Evolutionary conservation across 139 green algal species (phyloP), one percentile per base, ranked within the genome.

Genomic region (Chlorella ohadii): DNA sequence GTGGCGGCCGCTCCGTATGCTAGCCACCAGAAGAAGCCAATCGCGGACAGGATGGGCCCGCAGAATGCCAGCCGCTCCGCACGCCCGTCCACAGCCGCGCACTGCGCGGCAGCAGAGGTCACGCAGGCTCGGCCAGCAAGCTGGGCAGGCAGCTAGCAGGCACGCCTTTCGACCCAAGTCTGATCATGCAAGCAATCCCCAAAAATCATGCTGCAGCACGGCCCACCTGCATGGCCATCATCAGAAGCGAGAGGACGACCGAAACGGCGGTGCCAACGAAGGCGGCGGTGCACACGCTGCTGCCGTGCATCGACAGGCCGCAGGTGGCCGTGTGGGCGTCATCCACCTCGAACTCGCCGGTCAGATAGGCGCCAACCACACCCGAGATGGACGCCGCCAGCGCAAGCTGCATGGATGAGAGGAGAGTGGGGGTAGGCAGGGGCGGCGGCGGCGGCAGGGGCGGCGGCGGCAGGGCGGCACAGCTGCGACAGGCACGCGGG

Each of bases 21-120:
- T 4, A 82, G 25, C 76, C 76, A 82, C 76, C 76, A 82, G 59
- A 72, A 36, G 36, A 72, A 82, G 36, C 76, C 76, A 3, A 82
- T 33, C 9, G 39, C 19, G 4, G 57, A 82, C 23, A 82, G 76
- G 12, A 82, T 66, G 20, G 76, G 76, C 3, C 76, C 76, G 17
- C 47, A 57, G 38, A 82, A 82, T 36, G 59, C 57, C 27, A 71
- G 38, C 34, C 55, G 22, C 68, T 39, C 41, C 33, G 41, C n/a
- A 2, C 44, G 72, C 12, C 59, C 57, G 19, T 72, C 76, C 1
- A 23, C 59, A 7, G 76, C 34, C 0, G 76, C 59, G 36, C 76
- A 82, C 59, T 82, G 76, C 75, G 36, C 23, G 23, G 67, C 16
- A 74, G 6, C 20, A 17, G 25, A 25, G 38, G 36, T 6, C 22